A percentile compares a stretch with the other conserved stretches of the same genome.
Evolutionary conservation across 352 stramenopile genomes (phyloP).

Genomic region (Pythium aristosporum): DNA sequence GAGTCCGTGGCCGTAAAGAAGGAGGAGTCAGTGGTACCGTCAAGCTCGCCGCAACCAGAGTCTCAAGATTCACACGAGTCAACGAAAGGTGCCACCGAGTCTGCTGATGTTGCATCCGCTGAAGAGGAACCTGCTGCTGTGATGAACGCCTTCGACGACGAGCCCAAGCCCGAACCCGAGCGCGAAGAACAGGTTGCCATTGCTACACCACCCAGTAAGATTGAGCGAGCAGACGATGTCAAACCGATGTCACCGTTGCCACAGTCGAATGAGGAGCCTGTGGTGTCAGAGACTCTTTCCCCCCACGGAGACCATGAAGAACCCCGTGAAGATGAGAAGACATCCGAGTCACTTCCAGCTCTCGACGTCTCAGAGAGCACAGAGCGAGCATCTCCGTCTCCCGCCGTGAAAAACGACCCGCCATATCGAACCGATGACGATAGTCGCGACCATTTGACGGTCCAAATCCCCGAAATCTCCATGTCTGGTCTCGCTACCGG

Average conservation of each 20-base stretch:
- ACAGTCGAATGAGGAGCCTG: not conserved
- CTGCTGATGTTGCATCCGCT: not conserved
- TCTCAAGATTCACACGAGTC: no score
- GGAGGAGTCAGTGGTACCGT: not conserved
- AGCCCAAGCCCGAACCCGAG: not conserved
- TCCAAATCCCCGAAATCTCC: constrained; percentile 7
- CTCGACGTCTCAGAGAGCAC: not conserved
- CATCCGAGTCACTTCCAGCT: not conserved
- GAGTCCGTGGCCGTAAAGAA: constrained; percentile 1
- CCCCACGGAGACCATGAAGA: not conserved
- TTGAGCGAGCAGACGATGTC: not conserved
- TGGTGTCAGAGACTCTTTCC: not conserved
- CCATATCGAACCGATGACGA: constrained; percentile 8
- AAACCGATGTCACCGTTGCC: not conserved
- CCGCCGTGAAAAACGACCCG: not conserved
- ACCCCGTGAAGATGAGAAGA: not conserved
- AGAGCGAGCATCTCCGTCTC: not conserved
- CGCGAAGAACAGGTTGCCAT: not conserved
- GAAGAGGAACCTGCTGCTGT: not conserved
- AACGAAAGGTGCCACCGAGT: no score
- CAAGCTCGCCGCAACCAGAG: no score
- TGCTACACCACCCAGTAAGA: not conserved
- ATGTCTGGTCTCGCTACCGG: not conserved
- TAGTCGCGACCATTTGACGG: not conserved
- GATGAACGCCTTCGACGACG: not conserved